Evolutionary conservation across 2,329 filamentous ascomycete genomes (phyloP).

Genomic region (Aspergillus hortae): DNA sequence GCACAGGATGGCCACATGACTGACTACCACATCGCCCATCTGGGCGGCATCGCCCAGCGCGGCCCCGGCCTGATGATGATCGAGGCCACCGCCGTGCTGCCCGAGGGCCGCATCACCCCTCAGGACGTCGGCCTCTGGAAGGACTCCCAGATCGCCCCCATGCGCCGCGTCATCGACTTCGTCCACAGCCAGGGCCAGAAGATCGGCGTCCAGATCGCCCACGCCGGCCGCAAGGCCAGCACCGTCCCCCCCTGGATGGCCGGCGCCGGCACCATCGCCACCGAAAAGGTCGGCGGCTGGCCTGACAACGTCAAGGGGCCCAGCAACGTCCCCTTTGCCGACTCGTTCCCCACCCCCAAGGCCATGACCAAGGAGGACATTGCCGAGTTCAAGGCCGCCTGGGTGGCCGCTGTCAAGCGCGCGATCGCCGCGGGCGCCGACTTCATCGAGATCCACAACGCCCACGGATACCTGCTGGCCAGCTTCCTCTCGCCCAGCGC

Average conservation of each 20-base stretch:
- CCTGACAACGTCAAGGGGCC: constrained; percentile 55
- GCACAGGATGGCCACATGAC: constrained; percentile 69
- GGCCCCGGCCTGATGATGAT: constrained; percentile 72
- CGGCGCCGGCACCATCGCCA: constrained; percentile 32
- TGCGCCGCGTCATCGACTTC: constrained; percentile 68
- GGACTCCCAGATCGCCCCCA: constrained; percentile 72
- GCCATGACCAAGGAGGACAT: constrained; percentile 70
- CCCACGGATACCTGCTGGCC: constrained; percentile 74
- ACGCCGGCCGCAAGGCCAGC: constrained; percentile 67
- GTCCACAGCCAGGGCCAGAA: constrained; percentile 74
- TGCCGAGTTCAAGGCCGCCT: constrained; percentile 59
- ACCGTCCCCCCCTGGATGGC: constrained; percentile 53
- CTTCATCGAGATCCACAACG: constrained; percentile 74
- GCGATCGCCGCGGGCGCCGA: constrained; percentile 70
- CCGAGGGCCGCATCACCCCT: constrained; percentile 79
- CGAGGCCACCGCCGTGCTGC: constrained; percentile 72
- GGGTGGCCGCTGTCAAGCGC: constrained; percentile 55
- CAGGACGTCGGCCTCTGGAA: constrained; percentile 64
- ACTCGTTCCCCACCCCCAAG: constrained; percentile 59
- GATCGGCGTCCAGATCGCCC: constrained; percentile 75
- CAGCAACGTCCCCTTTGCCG: constrained; percentile 59
- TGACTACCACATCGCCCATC: constrained; percentile 77
- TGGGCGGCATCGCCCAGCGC: constrained; percentile 72
- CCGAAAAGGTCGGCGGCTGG: constrained; percentile 53
- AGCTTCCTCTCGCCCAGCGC: constrained; percentile 65